phyloP scores from a whole-genome alignment of 1,139 yeast species.

The Suhomyces maxii region DNA sequence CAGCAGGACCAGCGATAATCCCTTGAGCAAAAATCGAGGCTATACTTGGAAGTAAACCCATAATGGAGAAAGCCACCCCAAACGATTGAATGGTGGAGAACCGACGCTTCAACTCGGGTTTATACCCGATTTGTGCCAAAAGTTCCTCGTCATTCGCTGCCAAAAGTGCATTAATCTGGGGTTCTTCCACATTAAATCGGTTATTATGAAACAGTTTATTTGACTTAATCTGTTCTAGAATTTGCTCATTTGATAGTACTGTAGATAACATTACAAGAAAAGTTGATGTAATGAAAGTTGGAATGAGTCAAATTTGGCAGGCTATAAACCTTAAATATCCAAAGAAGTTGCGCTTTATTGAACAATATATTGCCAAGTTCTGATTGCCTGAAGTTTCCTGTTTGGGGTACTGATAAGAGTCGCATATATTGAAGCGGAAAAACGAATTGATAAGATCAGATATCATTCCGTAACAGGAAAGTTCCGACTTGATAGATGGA shows the following conservation, averaged over 20 bases:
- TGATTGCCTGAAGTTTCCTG: no score
- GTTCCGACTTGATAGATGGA: no score
- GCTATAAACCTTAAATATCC: no score
- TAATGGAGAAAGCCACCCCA: conserved; percentile 53
- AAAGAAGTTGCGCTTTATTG: no score
- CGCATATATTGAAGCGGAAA: no score
- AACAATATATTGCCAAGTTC: no score
- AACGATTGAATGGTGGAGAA: conserved; percentile 49
- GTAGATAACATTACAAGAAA: background rate
- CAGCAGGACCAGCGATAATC: conserved; percentile 50
- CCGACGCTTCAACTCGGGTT: conserved; percentile 47
- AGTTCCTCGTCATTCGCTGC: conserved; percentile 13
- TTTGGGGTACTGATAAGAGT: no score
- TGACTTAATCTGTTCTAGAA: conserved; percentile 25
- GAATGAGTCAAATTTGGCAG: no score
- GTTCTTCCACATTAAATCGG: conserved; percentile 33
- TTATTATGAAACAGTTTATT: conserved; percentile 26
- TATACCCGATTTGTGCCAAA: conserved; percentile 35
- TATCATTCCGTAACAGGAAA: no score
- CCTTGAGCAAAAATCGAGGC: conserved; percentile 29
- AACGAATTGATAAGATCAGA: no score
- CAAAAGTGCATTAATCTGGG: conserved; percentile 18
- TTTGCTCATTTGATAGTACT: conserved; percentile 26
- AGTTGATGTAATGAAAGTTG: no score
- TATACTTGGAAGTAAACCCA: conserved; percentile 52